Evolutionary conservation across 108 stramenopile genomes (phyloP).

Genomic region (Conticribra guillardii): DNA sequence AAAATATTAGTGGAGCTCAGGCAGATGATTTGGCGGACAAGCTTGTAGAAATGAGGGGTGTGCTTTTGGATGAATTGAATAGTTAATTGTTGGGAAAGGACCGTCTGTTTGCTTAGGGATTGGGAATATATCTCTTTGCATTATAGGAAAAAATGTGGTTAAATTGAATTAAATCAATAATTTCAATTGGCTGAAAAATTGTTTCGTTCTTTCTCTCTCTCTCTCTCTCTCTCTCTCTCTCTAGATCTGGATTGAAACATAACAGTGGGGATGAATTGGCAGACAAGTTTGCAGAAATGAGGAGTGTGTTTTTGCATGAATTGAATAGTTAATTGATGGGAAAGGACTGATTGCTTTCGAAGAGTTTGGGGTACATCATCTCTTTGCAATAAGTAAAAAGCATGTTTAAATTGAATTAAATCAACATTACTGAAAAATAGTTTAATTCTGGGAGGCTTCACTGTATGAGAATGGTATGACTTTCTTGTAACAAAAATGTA

Average conservation of each 20-base stretch:
- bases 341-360: neutral
- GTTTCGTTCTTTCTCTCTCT: no score
- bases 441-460: no score
- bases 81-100: neutral
- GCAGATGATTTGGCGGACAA: constrained; percentile 60
- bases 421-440: no score
- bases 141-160: no score
- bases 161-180: no score
- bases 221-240: no score
- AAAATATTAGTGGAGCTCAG: constrained; percentile 53
- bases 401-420: no score
- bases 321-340: constrained; percentile 41
- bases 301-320: constrained; percentile 74
- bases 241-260: constrained; percentile 69
- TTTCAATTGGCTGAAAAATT: no score
- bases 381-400: neutral
- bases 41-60: constrained; percentile 61
- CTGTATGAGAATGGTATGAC: no score
- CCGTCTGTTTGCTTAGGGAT: neutral
- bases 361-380: neutral
- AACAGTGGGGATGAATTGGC: constrained; percentile 57
- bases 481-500: no score
- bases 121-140: neutral
- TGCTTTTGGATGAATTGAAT: constrained; percentile 81
- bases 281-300: constrained; percentile 61